Percentiles rank a stretch among this genome's conserved stretches.
phyloP scores from a whole-genome alignment of 148 eudicot species.

The Amaranthus cruentus region DNA sequence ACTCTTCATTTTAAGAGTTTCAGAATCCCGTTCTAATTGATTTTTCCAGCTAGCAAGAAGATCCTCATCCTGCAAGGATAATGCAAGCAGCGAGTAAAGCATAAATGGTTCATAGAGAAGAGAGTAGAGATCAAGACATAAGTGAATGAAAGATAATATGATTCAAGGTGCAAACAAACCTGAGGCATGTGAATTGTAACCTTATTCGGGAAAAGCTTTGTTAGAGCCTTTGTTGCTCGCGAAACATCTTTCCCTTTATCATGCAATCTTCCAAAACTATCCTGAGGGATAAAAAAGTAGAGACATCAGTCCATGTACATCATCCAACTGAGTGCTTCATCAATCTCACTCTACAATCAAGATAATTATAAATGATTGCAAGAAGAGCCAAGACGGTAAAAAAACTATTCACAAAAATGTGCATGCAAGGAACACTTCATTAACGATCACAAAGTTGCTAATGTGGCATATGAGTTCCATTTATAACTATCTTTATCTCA shows the following conservation, averaged over 20 bases:
- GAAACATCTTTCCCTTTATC: constrained; percentile 80
- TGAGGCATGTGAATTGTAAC: constrained; percentile 89
- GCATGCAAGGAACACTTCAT: too few species aligned
- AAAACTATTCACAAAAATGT: too few species aligned
- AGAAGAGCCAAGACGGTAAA: not conserved
- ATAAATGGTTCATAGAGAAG: not conserved
- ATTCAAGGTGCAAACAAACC: constrained; percentile 39
- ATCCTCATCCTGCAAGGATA: constrained; percentile 67
- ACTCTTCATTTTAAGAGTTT: constrained; percentile 87
- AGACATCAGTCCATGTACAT: constrained; percentile 16
- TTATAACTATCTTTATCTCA: too few species aligned
- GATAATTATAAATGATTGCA: not conserved
- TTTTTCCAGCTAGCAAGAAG: constrained; percentile 83
- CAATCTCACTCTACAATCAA: not conserved
- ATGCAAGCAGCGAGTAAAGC: constrained; percentile 4
- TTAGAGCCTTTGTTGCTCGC: constrained; percentile 63
- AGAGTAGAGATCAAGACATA: not conserved
- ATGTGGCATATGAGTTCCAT: too few species aligned
- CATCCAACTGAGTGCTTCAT: constrained; percentile 1
- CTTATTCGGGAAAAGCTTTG: constrained; percentile 87
- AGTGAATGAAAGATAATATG: not conserved
- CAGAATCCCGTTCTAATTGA: constrained; percentile 81
- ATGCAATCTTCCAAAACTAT: constrained; percentile 89
- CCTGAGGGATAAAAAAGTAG: constrained; percentile 42
- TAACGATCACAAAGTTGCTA: too few species aligned